Base-by-base conservation (phyloP, 495 filamentous ascomycete species). In the Talaromyces borbonicus region DNA sequence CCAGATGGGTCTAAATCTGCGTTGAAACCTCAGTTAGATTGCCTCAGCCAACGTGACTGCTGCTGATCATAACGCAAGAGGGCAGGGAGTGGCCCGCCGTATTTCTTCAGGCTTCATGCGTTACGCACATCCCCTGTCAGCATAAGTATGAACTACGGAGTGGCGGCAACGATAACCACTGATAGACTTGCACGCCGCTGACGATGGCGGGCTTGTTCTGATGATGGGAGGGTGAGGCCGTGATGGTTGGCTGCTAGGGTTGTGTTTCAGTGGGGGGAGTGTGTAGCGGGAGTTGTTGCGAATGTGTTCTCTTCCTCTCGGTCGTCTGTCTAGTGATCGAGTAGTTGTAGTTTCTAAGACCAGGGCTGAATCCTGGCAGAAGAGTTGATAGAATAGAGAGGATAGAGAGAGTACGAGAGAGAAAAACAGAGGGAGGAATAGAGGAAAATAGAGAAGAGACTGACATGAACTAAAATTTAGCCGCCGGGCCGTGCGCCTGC, bases 401-500 rank as follows among this genome's bases (percentile, higher is more conserved):
- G 15, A 14, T 35, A 36, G 32, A 32, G 29, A 18, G 32, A 35
- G 11, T 32, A 3, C 29, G 29, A 3, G 15, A 14, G 30, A n/a
- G 30, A 33, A 33, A 4, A 7, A 12, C 16, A 15, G 30, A 33
- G 30, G 9, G 30, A 0, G 9, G n/a, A n/a, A n/a, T n/a, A n/a
- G n/a, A n/a, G n/a, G n/a, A n/a, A n/a, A n/a, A n/a, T n/a, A n/a
- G n/a, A n/a, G n/a, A n/a, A n/a, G n/a, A n/a, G n/a, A n/a, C n/a
- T n/a, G n/a, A n/a, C n/a, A n/a, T n/a, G n/a, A n/a, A n/a, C n/a
- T n/a, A 33, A 5, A 4, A 33, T 5, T 16, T 46, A 46, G 29
- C 18, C 43, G 43, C 43, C 38, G 38, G 43, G 43, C 43, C 43
- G 43, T 46, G 30, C 43, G 25, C 43, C 26, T 46, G 29, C 43